These are phyloP conservation scores for Penicillium fimorum DNA, from an alignment of 495 filamentous ascomycete genomes.

Conservation along the genomic window DNA sequence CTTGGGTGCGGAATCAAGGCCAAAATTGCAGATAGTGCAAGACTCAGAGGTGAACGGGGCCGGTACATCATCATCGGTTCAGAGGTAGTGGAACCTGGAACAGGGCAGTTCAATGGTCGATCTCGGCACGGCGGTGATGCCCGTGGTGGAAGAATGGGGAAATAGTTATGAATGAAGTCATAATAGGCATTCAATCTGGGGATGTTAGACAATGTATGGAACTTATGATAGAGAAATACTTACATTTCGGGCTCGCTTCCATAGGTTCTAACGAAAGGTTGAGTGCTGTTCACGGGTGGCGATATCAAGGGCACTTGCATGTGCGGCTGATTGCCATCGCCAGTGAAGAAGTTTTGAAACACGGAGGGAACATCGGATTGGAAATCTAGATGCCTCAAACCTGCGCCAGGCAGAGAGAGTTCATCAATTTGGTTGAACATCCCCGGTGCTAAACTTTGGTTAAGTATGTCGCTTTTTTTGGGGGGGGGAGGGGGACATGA, in stretches of 20 bases:
- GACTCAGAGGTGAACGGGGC: slow-evolving; percentile 53
- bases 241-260: slow-evolving; percentile 46
- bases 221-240: slow-evolving; percentile 9
- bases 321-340: slow-evolving; percentile 25
- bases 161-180: slow-evolving; percentile 58
- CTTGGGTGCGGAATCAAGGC: slow-evolving; percentile 55
- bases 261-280: slow-evolving; percentile 40
- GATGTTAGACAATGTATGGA: slow-evolving; percentile 18
- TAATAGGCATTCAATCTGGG: slow-evolving; percentile 59
- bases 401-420: slow-evolving; percentile 44
- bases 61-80: slow-evolving; percentile 41
- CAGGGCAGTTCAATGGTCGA: slow-evolving; percentile 42
- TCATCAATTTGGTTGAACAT: slow-evolving; percentile 48
- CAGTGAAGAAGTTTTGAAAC: slow-evolving; percentile 38
- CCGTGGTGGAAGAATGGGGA: slow-evolving; percentile 58
- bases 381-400: slow-evolving; percentile 43
- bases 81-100: slow-evolving; percentile 41
- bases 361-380: slow-evolving; percentile 37
- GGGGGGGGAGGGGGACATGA: too few species aligned
- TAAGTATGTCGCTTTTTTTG: slow-evolving; percentile 11
- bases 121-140: slow-evolving; percentile 42
- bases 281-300: slow-evolving; percentile 28
- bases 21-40: slow-evolving; percentile 55
- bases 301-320: slow-evolving; percentile 37
- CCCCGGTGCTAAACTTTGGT: slow-evolving; percentile 25